A percentile compares a stretch with the other conserved stretches of the same genome.
Conservation (phyloP, 1,139 yeast genomes). For the Pneumocystis jirovecii region DNA sequence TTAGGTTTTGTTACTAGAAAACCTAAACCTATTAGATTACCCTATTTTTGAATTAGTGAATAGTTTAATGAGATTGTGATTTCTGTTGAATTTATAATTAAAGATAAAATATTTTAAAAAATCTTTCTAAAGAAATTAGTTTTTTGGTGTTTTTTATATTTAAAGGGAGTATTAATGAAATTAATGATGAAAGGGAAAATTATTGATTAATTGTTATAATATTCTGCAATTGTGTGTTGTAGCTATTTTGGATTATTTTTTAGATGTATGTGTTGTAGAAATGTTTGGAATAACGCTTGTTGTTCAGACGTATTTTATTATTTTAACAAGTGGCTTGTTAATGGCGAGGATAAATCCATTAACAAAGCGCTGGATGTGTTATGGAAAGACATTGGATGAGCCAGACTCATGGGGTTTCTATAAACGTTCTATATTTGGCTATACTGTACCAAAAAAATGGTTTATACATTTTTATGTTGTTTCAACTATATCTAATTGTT, state of each 20-base stretch:
- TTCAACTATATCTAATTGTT: conserved; percentile 8
- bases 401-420: neutral
- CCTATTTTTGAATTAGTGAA: no score
- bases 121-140: no score
- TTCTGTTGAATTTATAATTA: no score
- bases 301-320: neutral
- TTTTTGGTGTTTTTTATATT: no score
- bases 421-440: neutral
- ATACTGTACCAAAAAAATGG: conserved; percentile 33
- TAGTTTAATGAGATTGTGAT: no score
- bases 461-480: conserved; percentile 32
- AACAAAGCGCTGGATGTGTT: neutral
- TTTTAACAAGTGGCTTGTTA: neutral
- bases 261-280: neutral
- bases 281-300: neutral
- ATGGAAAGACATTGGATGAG: neutral
- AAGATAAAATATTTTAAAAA: no score
- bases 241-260: neutral
- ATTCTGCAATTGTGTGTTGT: neutral
- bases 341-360: neutral
- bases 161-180: no score
- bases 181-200: no score
- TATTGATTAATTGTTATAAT: no score
- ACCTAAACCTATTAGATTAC: no score
- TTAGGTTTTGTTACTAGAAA: no score